phyloP scores from a whole-genome alignment of 164 flowering plant species.

The Magnolia sinica region DNA sequence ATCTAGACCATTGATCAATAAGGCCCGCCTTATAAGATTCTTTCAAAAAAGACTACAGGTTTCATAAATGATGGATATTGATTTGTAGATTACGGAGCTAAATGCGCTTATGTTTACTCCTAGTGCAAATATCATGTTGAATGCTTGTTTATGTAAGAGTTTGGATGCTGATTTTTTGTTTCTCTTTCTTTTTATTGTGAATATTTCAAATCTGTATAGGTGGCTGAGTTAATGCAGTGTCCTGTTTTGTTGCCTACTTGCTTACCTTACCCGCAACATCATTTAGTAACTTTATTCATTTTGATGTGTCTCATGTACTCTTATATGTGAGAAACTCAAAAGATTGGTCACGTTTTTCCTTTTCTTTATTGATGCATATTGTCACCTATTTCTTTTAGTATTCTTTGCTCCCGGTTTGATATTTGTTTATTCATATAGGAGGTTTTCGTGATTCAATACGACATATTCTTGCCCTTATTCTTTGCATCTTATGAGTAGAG shows the following conservation, averaged over 20 bases:
- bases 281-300: not conserved
- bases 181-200: too few species aligned
- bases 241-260: too few species aligned
- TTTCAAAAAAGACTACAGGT: not conserved
- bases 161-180: not conserved
- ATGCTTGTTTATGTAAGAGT: not conserved
- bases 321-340: too few species aligned
- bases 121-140: not conserved
- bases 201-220: too few species aligned
- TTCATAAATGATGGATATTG: not conserved
- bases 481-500: too few species aligned
- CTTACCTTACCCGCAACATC: not conserved
- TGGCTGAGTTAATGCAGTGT: too few species aligned
- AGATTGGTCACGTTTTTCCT: not conserved
- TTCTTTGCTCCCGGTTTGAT: not conserved
- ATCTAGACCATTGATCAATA: too few species aligned
- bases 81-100: not conserved
- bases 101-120: not conserved
- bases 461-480: too few species aligned
- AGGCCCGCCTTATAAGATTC: too few species aligned
- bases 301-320: not conserved
- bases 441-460: too few species aligned
- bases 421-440: too few species aligned
- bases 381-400: not conserved
- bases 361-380: not conserved